These are phyloP conservation scores for Melampsora larici-populina DNA, from an alignment of 1,284 basidiomycete species.

Conservation along the genomic window DNA sequence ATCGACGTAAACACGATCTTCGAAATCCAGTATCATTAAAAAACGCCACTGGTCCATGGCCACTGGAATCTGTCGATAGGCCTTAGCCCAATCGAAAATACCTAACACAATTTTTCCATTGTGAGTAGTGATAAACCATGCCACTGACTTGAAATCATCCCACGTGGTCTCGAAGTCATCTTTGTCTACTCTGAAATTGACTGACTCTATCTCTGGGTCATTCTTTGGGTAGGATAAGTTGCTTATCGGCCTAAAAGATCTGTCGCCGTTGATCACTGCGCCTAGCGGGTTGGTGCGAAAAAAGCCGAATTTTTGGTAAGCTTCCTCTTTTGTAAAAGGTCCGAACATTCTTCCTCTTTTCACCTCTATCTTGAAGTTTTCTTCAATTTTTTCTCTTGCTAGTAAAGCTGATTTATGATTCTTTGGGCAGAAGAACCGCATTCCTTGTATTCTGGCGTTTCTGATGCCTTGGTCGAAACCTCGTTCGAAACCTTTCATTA, in stretches of 20 bases:
- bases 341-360: neutral
- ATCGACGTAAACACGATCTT: neutral
- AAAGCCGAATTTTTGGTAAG: neutral
- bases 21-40: too few species aligned
- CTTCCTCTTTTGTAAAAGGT: neutral
- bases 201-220: neutral
- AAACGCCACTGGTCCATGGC: neutral
- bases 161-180: neutral
- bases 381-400: conserved; percentile 1
- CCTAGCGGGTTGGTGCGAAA: too few species aligned
- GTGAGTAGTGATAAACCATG: neutral
- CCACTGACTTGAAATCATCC: conserved; percentile 1
- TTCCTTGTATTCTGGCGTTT: neutral
- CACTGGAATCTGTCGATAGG: too few species aligned
- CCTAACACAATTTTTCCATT: neutral
- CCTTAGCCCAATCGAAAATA: conserved; percentile 12
- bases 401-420: neutral
- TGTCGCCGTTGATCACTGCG: conserved; percentile 6
- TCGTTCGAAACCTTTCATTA: neutral
- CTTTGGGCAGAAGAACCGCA: neutral
- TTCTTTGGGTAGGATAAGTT: conserved; percentile 7
- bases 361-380: neutral
- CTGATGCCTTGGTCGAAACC: conserved; percentile 20
- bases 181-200: conserved; percentile 1
- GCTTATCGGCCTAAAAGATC: conserved; percentile 7